Evolutionary conservation across 2,329 filamentous ascomycete species (phyloP).

Genomic region (Botryotinia calthae): DNA sequence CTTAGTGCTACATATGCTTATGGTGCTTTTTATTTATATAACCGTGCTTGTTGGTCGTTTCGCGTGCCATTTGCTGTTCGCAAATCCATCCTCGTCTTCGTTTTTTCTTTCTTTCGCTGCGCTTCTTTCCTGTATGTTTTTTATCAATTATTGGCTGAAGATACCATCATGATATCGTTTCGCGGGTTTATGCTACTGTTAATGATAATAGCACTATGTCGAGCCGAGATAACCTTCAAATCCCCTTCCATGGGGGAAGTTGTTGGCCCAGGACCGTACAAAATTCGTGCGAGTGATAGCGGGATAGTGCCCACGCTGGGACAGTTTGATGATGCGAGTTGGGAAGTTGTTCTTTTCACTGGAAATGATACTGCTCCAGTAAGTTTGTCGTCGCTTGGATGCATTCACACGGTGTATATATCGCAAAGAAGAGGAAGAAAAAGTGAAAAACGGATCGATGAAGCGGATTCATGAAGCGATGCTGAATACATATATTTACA

Average conservation of each 20-base stretch:
- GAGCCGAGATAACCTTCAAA: slow-evolving; percentile 5
- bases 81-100: background rate
- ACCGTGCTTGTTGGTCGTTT: background rate
- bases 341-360: slow-evolving; percentile 16
- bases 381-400: background rate
- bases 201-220: background rate
- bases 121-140: background rate
- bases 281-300: slow-evolving; percentile 4
- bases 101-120: background rate
- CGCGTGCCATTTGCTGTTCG: background rate
- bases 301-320: slow-evolving; percentile 10
- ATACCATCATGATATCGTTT: background rate
- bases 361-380: slow-evolving; percentile 13
- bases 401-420: background rate
- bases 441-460: background rate
- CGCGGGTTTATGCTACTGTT: background rate
- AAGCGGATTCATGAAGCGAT: background rate
- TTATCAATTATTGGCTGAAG: background rate
- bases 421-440: background rate
- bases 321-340: slow-evolving; percentile 8
- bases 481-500: background rate
- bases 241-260: slow-evolving; percentile 14
- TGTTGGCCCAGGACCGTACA: background rate
- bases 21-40: background rate
- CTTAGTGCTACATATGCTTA: background rate